Base-by-base conservation (phyloP, 2,329 filamentous ascomycete species). In the Pseudomassariella vexata region DNA sequence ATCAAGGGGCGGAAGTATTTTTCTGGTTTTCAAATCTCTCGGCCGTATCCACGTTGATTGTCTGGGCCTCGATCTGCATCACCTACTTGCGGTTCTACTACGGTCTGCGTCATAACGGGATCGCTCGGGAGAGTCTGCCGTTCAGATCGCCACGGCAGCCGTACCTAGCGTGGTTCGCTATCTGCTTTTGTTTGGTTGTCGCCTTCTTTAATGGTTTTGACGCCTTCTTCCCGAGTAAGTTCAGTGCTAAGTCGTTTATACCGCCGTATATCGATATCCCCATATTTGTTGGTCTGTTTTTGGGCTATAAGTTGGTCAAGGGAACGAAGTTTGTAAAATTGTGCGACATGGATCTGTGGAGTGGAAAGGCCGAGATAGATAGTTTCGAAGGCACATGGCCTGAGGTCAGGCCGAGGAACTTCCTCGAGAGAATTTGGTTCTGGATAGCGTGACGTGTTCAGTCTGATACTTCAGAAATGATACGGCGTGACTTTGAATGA, bases 171-270 rank as follows among this genome's bases (percentile, higher is more conserved):
- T 88, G 57, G 29, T 74, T 77, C 35, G 70, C 79, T 2, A 60
- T 85, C 5, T 53, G 61, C 3, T 77, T 73, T 34, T 82, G 78
- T 23, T 63, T 70, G 17, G 49, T 82, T 21, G 79, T 88, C 60
- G 74, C 79, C 2, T 66, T 87, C 38, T 80, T 86, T 22, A 79
- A 82, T 25, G 82, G 82, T 0, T 88, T 85, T 41, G 69, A 79
- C 2, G 78, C 84, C 5, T 88, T 88, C 49, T 65, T 85, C 37
- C 76, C 79, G 0, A 59, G 66, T 10, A 51, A 53, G 20, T 64
- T 62, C 24, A 56, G 55, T 31, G 58, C 56, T 15, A 59, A 55
- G 46, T 55, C 56, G 2, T 88, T 87, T 51, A 57, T 87, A 30
- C 82, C 83, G 45, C 60, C 63, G 1, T 86, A 86, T 48, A 74